Evolutionary conservation across 2,329 filamentous ascomycete genomes (phyloP).

Genomic region (Dryadomyces quercivorus): DNA sequence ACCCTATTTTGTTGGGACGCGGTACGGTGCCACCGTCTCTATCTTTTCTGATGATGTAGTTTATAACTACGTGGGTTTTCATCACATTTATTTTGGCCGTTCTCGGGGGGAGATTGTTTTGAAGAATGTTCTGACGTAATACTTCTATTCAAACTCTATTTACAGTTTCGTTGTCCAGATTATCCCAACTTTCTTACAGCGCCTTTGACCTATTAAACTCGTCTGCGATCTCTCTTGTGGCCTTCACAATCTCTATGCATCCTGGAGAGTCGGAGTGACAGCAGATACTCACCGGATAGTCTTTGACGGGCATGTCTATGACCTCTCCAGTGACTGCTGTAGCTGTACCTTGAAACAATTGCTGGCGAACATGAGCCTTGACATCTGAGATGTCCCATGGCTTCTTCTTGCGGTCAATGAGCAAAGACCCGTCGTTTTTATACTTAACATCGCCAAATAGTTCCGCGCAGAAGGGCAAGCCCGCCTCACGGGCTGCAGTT

Average conservation of each 20-base stretch:
- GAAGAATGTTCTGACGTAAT: too few species aligned
- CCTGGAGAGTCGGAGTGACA: slow-evolving; percentile 34
- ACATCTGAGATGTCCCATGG: slow-evolving; percentile 27
- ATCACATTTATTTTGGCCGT: too few species aligned
- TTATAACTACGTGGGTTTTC: too few species aligned
- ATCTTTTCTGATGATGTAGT: too few species aligned
- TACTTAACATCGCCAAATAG: slow-evolving; percentile 19
- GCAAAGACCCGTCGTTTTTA: slow-evolving; percentile 12
- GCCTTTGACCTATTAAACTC: slow-evolving; percentile 21
- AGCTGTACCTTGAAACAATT: slow-evolving; percentile 26
- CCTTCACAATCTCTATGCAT: slow-evolving; percentile 29
- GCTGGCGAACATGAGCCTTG: slow-evolving; percentile 26
- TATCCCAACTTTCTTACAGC: too few species aligned
- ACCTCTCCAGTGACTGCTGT: slow-evolving; percentile 27
- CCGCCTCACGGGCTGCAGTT: slow-evolving; percentile 13
- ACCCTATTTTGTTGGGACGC: too few species aligned
- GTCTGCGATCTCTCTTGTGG: slow-evolving; percentile 25
- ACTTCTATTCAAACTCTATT: too few species aligned
- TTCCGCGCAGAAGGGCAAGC: slow-evolving; percentile 17
- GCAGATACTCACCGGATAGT: slow-evolving; percentile 29
- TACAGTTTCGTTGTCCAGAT: too few species aligned
- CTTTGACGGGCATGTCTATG: slow-evolving; percentile 25
- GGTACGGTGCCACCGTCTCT: too few species aligned
- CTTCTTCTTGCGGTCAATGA: slow-evolving; percentile 42
- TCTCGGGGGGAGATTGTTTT: too few species aligned